Percentiles rank a stretch among this genome's conserved stretches.
Evolutionary conservation across 352 stramenopile species (phyloP).

Genomic region (Phytophthora cajani): DNA sequence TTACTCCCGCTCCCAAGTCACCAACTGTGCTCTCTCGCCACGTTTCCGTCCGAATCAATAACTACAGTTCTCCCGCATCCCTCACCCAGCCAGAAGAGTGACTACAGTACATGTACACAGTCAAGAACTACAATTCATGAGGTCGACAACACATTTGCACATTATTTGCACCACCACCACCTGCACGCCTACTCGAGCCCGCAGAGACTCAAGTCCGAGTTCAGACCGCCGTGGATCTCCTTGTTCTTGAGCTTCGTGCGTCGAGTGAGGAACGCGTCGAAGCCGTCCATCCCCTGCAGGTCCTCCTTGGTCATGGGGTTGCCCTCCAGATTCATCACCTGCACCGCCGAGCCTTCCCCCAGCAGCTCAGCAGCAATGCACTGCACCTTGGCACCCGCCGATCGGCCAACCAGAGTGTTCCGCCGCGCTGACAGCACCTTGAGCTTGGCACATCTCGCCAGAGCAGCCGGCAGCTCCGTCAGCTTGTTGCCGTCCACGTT

Average conservation of each 20-base stretch:
- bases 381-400: slow-evolving; percentile 31
- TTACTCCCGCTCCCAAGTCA: slow-evolving; percentile 2
- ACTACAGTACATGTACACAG: slow-evolving; percentile 11
- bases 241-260: slow-evolving; percentile 88
- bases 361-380: slow-evolving; percentile 68
- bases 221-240: slow-evolving; percentile 82
- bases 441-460: slow-evolving; percentile 72
- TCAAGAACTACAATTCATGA: slow-evolving; percentile 8
- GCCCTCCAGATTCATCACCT: slow-evolving; percentile 86
- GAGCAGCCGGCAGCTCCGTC: slow-evolving; percentile 43
- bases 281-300: slow-evolving; percentile 78
- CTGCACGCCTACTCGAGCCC: slow-evolving; percentile 63
- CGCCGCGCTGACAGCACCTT: slow-evolving; percentile 72
- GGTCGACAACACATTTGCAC: slow-evolving; percentile 16
- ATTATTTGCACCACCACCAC: slow-evolving; percentile 12
- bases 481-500: slow-evolving; percentile 73
- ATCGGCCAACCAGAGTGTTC: slow-evolving; percentile 53
- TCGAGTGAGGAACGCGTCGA: slow-evolving; percentile 76
- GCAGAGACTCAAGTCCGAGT: slow-evolving; percentile 82
- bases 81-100: slow-evolving; percentile 1
- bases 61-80: slow-evolving; percentile 7
- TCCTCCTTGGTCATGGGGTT: slow-evolving; percentile 85
- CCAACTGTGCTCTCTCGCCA: slow-evolving; percentile 12
- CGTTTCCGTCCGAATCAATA: slow-evolving; percentile 33
- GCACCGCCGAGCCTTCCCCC: slow-evolving; percentile 53